A percentile compares a stretch with the other conserved stretches of the same genome.
These are phyloP conservation scores for Bauhinia variegata DNA, from an alignment of 306 rosid species.

Conservation along the genomic window DNA sequence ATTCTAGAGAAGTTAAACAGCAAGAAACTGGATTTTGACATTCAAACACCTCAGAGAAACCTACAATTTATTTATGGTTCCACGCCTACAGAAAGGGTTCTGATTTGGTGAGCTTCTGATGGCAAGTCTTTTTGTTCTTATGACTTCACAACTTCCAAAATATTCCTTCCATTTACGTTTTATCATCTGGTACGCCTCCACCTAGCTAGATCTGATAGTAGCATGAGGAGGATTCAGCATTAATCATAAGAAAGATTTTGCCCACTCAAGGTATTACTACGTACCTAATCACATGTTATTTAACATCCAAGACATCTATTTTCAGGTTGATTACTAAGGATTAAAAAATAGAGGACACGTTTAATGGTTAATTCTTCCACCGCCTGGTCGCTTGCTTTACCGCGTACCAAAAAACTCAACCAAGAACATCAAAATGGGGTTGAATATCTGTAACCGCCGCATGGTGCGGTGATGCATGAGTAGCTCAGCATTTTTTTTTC, in stretches of 20 bases:
- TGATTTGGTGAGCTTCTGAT: no score
- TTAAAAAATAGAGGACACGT: no score
- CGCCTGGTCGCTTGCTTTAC: no score
- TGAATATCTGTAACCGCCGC: background rate
- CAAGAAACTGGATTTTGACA: conserved; percentile 7
- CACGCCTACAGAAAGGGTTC: background rate
- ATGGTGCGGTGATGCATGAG: background rate
- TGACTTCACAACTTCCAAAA: conserved; percentile 1
- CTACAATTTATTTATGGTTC: background rate
- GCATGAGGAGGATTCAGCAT: background rate
- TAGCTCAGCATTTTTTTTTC: conserved; percentile 25
- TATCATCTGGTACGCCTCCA: background rate
- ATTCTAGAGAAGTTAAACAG: no score
- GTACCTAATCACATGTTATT: no score
- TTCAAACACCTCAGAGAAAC: background rate
- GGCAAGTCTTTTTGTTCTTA: background rate
- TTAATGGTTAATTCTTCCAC: background rate
- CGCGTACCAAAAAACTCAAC: no score
- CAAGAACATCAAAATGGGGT: background rate
- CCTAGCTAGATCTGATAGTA: background rate
- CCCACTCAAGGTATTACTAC: no score
- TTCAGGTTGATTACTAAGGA: background rate
- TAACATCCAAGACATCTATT: no score
- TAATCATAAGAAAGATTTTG: no score
- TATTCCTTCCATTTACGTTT: background rate